Evolutionary conservation across 164 flowering plant species (phyloP).

Genomic region (Kalanchoe fedtschenkoi): DNA sequence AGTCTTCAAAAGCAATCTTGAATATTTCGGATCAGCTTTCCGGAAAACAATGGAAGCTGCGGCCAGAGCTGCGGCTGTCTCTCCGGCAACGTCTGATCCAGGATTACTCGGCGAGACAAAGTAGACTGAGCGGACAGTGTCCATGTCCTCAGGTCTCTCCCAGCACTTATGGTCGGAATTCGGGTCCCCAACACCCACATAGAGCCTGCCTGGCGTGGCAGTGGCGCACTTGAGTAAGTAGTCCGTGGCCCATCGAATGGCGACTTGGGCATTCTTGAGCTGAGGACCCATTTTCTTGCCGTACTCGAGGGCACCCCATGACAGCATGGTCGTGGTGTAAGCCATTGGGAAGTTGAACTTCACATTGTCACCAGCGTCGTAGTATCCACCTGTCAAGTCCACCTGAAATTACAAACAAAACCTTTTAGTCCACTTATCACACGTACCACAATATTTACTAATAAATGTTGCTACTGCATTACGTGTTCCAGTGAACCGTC

Average conservation of each 20-base stretch:
- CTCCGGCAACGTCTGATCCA: slow-evolving; percentile 81
- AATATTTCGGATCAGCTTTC: slow-evolving; percentile 38
- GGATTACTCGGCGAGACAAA: slow-evolving; percentile 51
- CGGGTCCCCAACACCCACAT: slow-evolving; percentile 84
- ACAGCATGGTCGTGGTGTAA: slow-evolving; percentile 79
- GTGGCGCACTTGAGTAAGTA: slow-evolving; percentile 77
- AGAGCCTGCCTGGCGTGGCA: slow-evolving; percentile 55
- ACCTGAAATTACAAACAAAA: slow-evolving; percentile 29
- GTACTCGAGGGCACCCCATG: slow-evolving; percentile 73
- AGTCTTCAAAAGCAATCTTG: slow-evolving; percentile 36
- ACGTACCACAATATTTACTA: background rate
- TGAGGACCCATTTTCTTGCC: slow-evolving; percentile 50
- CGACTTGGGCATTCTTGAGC: slow-evolving; percentile 30
- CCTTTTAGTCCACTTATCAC: too few relatives aligned
- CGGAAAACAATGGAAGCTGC: slow-evolving; percentile 75
- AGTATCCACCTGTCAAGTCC: slow-evolving; percentile 76
- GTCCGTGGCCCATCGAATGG: slow-evolving; percentile 81
- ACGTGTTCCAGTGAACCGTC: slow-evolving; percentile 31
- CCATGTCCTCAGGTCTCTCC: slow-evolving; percentile 93
- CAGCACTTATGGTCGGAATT: slow-evolving; percentile 76
- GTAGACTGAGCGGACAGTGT: slow-evolving; percentile 48
- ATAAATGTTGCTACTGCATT: background rate
- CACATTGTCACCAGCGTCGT: slow-evolving; percentile 93
- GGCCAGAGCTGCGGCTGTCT: slow-evolving; percentile 84
- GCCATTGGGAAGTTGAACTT: slow-evolving; percentile 97